phyloP scores from a whole-genome alignment of 192 early-diverging fungal species.

The Entomortierella lignicola region DNA sequence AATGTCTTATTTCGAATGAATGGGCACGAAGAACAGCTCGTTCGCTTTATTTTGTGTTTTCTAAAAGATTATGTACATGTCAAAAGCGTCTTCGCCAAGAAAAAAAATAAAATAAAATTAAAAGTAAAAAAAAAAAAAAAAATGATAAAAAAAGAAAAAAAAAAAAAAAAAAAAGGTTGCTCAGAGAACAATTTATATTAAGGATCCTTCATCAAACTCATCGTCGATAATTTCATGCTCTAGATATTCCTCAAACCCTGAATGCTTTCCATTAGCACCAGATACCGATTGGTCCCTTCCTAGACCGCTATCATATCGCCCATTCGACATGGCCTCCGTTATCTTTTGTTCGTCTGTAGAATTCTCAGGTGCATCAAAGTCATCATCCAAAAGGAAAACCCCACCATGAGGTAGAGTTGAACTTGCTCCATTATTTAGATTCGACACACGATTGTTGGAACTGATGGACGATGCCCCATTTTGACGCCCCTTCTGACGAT shows the following conservation, averaged over 20 bases:
- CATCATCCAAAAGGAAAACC: slow-evolving; percentile 45
- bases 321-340: slow-evolving; percentile 1
- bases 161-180: slow-evolving; percentile 12
- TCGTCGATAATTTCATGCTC: slow-evolving; percentile 23
- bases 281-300: background rate
- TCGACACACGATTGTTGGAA: background rate
- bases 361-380: slow-evolving; percentile 5
- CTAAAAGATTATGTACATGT: too few relatives aligned
- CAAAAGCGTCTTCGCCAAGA: background rate
- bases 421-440: background rate
- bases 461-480: background rate
- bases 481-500: background rate
- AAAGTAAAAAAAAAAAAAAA: slow-evolving; percentile 1
- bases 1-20: too few relatives aligned
- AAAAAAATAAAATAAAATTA: slow-evolving; percentile 7
- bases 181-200: slow-evolving; percentile 13
- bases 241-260: slow-evolving; percentile 3
- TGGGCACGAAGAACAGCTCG: too few relatives aligned
- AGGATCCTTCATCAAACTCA: slow-evolving; percentile 27
- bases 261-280: background rate
- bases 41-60: too few relatives aligned
- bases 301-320: background rate
- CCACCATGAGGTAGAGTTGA: slow-evolving; percentile 44
- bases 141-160: slow-evolving; percentile 4
- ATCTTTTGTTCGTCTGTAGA: slow-evolving; percentile 1